These are phyloP conservation scores for Ascochyta pisi DNA, from an alignment of 2,329 filamentous ascomycete genomes.

Conservation along the genomic window DNA sequence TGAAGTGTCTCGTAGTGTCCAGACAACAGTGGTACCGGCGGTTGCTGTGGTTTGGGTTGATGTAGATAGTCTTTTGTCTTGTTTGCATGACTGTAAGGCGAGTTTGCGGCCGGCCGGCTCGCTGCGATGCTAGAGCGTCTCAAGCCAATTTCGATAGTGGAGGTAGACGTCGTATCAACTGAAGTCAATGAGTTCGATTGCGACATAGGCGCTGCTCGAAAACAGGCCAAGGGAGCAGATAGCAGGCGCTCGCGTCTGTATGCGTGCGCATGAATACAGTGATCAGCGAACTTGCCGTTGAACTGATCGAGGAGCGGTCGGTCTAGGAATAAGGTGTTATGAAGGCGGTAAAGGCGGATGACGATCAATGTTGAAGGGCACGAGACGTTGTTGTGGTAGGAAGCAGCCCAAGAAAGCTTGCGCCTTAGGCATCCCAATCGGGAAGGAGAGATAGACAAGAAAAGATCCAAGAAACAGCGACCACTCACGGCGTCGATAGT, in stretches of 20 bases:
- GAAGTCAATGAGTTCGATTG: constrained; percentile 13
- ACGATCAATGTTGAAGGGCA: constrained; percentile 7
- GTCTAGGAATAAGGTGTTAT: constrained; percentile 10
- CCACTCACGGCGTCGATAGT: constrained; percentile 27
- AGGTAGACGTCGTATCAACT: constrained; percentile 2
- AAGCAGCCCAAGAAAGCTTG: constrained; percentile 21
- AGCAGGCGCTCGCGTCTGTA: constrained; percentile 18
- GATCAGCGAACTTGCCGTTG: constrained; percentile 9
- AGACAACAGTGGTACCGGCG: background rate
- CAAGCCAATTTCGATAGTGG: constrained; percentile 5
- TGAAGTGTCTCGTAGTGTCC: constrained; percentile 35
- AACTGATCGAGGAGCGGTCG: background rate
- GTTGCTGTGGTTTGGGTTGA: constrained; percentile 11
- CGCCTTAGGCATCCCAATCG: constrained; percentile 23
- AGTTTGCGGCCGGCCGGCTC: constrained; percentile 2
- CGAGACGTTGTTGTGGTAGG: constrained; percentile 21
- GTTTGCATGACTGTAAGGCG: constrained; percentile 11
- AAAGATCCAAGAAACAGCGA: constrained; percentile 26
- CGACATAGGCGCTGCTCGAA: constrained; percentile 24
- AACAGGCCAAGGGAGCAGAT: constrained; percentile 14
- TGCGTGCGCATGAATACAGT: constrained; percentile 21
- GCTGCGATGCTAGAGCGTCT: constrained; percentile 7
- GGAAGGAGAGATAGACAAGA: constrained; percentile 37
- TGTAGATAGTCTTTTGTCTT: constrained; percentile 1
- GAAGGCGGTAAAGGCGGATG: background rate